Percentiles rank a stretch among this genome's conserved stretches.
Evolutionary conservation across 192 early-diverging fungal genomes (phyloP).

Genomic region (Polychytrium aggregatum): DNA sequence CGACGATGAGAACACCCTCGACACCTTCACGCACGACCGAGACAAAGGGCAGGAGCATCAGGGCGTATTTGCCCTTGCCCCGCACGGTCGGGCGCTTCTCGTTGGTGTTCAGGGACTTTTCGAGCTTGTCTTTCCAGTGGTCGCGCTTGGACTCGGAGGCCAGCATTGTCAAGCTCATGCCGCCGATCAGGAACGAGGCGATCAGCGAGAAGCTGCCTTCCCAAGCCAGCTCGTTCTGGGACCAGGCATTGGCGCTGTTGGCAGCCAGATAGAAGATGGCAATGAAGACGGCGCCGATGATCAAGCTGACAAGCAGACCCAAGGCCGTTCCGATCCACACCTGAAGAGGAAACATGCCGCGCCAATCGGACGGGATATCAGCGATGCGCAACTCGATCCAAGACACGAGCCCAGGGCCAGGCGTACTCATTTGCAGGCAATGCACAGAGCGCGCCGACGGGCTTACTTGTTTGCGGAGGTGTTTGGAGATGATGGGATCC

Average conservation of each 20-base stretch:
- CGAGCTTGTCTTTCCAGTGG: too few relatives aligned
- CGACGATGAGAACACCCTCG: constrained; percentile 84
- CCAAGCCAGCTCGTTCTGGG: constrained; percentile 54
- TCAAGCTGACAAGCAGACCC: constrained; percentile 57
- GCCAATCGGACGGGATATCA: not conserved
- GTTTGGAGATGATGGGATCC: constrained; percentile 30
- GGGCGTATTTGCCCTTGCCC: too few relatives aligned
- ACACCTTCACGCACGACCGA: constrained; percentile 80
- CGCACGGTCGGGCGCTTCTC: too few relatives aligned
- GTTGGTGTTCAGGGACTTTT: too few relatives aligned
- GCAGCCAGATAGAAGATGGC: constrained; percentile 67
- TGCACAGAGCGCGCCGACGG: not conserved
- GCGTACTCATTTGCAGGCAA: not conserved
- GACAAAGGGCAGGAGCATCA: too few relatives aligned
- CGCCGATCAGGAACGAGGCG: constrained; percentile 62
- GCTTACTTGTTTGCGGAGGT: constrained; percentile 26
- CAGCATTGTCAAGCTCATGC: constrained; percentile 76
- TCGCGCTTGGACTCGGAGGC: too few relatives aligned
- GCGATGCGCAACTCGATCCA: not conserved
- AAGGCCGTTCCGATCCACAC: constrained; percentile 64
- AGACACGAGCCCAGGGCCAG: not conserved
- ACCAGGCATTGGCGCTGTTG: constrained; percentile 30
- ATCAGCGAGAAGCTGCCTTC: constrained; percentile 77
- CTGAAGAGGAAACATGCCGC: constrained; percentile 11
- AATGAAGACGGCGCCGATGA: constrained; percentile 68